Conservation (phyloP, 2,329 filamentous ascomycete genomes). For the Leptographium lundbergii region DNA sequence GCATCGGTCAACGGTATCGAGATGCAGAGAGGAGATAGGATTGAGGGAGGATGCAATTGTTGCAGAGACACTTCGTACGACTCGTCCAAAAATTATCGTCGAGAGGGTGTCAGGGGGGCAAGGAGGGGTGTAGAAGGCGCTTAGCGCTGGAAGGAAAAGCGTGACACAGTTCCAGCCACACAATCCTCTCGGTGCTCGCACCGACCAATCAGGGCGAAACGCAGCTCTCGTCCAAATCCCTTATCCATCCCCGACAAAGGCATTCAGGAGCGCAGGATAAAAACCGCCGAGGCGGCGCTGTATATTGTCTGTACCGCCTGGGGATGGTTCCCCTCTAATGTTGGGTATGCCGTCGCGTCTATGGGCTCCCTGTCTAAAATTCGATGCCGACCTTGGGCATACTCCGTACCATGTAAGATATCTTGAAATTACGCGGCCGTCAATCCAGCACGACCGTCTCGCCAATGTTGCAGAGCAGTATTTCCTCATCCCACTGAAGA, state of each 20-base stretch:
- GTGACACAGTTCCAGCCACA: not conserved
- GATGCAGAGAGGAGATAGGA: not conserved
- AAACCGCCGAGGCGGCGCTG: too few relatives aligned
- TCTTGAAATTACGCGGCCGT: not conserved
- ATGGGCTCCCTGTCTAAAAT: too few relatives aligned
- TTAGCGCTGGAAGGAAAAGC: not conserved
- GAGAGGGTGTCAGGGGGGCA: too few relatives aligned
- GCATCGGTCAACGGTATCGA: not conserved
- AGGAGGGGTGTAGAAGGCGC: not conserved
- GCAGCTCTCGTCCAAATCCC: not conserved
- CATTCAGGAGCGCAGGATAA: too few relatives aligned
- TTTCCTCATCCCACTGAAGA: slow-evolving; percentile 40
- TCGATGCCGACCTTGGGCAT: too few relatives aligned
- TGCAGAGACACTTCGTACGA: not conserved
- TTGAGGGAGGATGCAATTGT: not conserved
- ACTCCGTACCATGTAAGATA: too few relatives aligned
- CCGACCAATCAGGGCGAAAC: not conserved
- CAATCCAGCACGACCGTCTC: slow-evolving; percentile 27
- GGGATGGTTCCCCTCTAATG: too few relatives aligned
- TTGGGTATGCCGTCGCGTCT: too few relatives aligned
- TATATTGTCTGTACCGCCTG: too few relatives aligned
- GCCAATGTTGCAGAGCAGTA: slow-evolving; percentile 53
- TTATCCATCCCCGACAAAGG: not conserved
- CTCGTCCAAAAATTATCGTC: not conserved
- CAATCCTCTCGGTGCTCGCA: not conserved